phyloP scores from a whole-genome alignment of 1,139 yeast genomes.

The Sugiyamaella xylanicola region DNA sequence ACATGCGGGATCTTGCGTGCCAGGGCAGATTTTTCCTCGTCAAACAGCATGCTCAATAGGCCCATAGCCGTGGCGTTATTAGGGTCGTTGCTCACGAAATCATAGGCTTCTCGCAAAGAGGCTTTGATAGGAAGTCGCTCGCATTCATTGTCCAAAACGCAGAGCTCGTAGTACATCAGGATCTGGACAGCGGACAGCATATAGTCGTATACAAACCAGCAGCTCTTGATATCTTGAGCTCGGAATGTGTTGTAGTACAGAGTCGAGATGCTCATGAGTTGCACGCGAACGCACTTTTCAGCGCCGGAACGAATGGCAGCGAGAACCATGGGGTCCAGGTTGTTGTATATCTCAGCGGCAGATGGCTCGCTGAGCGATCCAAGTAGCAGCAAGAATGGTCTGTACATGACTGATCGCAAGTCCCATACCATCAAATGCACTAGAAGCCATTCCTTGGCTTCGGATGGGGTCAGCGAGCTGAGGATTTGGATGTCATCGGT shows the following conservation, averaged over 20 bases:
- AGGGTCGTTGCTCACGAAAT: conserved; percentile 14
- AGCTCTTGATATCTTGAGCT: conserved; percentile 16
- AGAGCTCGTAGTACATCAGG: conserved; percentile 16
- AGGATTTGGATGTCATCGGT: conserved; percentile 12
- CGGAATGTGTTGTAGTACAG: conserved; percentile 9
- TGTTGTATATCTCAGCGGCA: conserved; percentile 7
- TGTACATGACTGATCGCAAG: conserved; percentile 15
- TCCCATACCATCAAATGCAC: conserved; percentile 15
- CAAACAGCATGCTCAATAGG: conserved; percentile 12
- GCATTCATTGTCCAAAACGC: conserved; percentile 11
- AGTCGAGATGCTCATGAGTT: conserved; percentile 12
- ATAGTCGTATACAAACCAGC: conserved; percentile 19
- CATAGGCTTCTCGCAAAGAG: conserved; percentile 12
- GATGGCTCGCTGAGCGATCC: conserved; percentile 16
- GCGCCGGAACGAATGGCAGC: conserved; percentile 21
- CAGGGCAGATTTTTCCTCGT: conserved; percentile 7
- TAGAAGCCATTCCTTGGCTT: conserved; percentile 19
- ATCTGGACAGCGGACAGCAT: conserved; percentile 16
- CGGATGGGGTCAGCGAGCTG: not conserved
- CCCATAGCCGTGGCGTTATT: conserved; percentile 15
- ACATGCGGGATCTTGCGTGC: conserved; percentile 15
- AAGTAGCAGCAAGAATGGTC: conserved; percentile 20
- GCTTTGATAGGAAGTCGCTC: conserved; percentile 8
- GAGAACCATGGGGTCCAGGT: conserved; percentile 12
- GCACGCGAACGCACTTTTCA: conserved; percentile 19